These are phyloP conservation scores for Murraya paniculata DNA, from an alignment of 345 rosid species.

Conservation along the genomic window DNA sequence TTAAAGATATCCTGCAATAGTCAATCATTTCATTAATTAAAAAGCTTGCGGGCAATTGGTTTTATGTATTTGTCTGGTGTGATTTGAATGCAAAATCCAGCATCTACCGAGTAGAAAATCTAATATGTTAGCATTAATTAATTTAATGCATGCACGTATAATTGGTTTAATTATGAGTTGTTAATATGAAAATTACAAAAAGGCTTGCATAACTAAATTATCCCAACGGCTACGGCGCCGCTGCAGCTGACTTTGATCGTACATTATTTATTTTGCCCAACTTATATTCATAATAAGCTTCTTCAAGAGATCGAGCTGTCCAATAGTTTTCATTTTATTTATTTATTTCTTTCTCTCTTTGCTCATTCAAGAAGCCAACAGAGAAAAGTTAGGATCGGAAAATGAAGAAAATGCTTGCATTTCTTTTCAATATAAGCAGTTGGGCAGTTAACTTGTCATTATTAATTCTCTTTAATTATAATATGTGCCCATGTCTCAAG, in stretches of 20 bases:
- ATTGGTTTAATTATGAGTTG: no score
- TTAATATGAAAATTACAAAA: no score
- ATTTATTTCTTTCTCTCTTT: not conserved
- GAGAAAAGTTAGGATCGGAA: not conserved
- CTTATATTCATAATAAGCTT: no score
- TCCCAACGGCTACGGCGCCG: conserved; percentile 1
- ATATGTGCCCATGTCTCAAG: conserved; percentile 5
- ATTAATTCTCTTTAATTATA: not conserved
- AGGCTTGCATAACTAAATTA: not conserved
- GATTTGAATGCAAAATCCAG: not conserved
- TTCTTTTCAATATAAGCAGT: conserved; percentile 8
- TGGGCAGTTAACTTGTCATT: not conserved
- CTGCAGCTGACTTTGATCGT: conserved; percentile 10
- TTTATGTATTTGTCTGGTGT: not conserved
- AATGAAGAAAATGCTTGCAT: not conserved
- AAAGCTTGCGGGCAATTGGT: not conserved
- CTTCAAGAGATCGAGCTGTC: no score
- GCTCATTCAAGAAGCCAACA: not conserved
- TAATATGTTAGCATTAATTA: no score
- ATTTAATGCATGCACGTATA: no score
- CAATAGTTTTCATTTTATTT: no score
- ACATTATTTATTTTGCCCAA: not conserved
- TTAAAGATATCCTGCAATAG: no score
- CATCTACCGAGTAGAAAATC: not conserved
- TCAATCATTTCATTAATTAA: no score